Conservation (phyloP, 2,329 filamentous ascomycete species). For the Xylariaceae sp. region DNA sequence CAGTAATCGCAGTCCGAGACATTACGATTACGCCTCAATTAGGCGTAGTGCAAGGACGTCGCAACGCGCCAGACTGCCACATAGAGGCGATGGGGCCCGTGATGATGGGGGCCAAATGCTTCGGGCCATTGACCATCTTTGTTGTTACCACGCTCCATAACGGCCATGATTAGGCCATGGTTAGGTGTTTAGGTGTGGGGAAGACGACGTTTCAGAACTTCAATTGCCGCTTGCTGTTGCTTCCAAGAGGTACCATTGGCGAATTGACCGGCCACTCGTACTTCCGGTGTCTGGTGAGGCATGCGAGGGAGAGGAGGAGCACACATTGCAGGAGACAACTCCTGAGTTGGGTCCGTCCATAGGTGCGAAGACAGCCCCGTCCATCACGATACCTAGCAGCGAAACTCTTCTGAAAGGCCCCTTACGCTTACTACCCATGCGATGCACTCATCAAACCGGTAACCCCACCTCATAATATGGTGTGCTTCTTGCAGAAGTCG, state of each 20-base stretch:
- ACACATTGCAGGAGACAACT: not conserved
- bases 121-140: not conserved
- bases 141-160: constrained; percentile 1
- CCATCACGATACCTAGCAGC: not conserved
- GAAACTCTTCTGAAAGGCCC: not conserved
- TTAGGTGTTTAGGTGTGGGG: not conserved
- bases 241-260: not conserved
- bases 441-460: constrained; percentile 7
- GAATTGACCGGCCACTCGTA: not conserved
- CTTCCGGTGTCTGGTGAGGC: not conserved
- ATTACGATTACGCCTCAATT: not conserved
- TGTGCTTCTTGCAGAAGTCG: constrained; percentile 18
- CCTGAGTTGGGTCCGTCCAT: not conserved
- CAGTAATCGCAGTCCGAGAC: not conserved
- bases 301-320: constrained; percentile 2
- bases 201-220: constrained; percentile 2
- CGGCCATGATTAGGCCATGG: not conserved
- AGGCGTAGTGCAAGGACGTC: not conserved
- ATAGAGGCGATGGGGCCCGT: not conserved
- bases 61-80: not conserved
- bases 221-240: not conserved
- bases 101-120: not conserved
- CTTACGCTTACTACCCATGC: constrained; percentile 8
- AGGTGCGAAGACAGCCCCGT: not conserved
- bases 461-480: constrained; percentile 14